Evolutionary conservation across 1,284 basidiomycete genomes (phyloP).

Genomic region (Boletellus sp.): DNA sequence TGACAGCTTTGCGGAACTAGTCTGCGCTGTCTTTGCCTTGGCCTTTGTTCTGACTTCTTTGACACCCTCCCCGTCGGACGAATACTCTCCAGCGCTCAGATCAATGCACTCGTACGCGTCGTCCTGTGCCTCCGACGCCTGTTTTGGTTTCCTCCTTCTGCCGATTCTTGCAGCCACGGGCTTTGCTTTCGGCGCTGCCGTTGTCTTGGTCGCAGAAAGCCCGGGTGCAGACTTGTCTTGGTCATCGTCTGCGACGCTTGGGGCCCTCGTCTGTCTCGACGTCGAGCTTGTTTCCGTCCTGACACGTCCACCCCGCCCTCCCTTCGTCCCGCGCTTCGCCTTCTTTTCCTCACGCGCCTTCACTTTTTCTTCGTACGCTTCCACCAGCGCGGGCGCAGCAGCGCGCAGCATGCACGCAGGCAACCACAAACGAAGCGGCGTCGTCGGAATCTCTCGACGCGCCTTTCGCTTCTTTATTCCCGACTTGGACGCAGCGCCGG

Average conservation of each 20-base stretch:
- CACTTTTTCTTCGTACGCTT: constrained; percentile 53
- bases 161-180: constrained; percentile 4
- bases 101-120: constrained; percentile 29
- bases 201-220: constrained; percentile 8
- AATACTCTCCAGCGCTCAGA: constrained; percentile 25
- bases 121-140: constrained; percentile 27
- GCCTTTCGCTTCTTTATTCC: constrained; percentile 36
- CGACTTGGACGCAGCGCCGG: constrained; percentile 36
- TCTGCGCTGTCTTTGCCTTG: constrained; percentile 3
- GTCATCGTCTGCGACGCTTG: background rate
- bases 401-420: constrained; percentile 69
- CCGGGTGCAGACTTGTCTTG: background rate
- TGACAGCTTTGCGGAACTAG: background rate
- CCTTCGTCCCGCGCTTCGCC: constrained; percentile 36
- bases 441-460: constrained; percentile 41
- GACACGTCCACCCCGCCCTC: constrained; percentile 3
- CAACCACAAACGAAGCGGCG: constrained; percentile 64
- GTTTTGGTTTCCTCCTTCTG: constrained; percentile 21
- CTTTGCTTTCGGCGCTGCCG: constrained; percentile 6
- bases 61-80: constrained; percentile 13
- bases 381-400: constrained; percentile 60
- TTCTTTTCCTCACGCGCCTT: constrained; percentile 51
- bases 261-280: background rate
- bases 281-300: background rate
- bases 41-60: constrained; percentile 12